These are phyloP conservation scores for Dendrostoma leiphaemia DNA, from an alignment of 2,329 filamentous ascomycete genomes.

Conservation along the genomic window DNA sequence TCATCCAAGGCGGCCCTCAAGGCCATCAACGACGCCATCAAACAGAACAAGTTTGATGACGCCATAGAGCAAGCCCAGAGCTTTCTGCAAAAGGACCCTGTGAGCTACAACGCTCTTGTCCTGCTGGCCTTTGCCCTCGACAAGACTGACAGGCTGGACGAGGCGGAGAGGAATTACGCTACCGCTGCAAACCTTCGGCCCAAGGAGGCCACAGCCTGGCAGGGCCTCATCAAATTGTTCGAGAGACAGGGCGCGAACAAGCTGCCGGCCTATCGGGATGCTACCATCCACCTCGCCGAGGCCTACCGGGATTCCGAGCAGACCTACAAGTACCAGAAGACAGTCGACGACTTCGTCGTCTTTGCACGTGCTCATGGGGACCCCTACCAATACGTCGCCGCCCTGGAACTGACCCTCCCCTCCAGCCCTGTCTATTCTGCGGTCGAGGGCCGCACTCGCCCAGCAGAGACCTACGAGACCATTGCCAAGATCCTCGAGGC, in stretches of 20 bases:
- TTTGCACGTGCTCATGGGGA: constrained; percentile 73
- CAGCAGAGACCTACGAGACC: constrained; percentile 75
- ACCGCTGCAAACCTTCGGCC: constrained; percentile 70
- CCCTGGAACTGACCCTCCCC: constrained; percentile 75
- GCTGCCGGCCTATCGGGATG: constrained; percentile 71
- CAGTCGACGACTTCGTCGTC: constrained; percentile 76
- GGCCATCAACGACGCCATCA: constrained; percentile 74
- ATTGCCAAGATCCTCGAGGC: constrained; percentile 81
- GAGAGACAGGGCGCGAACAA: constrained; percentile 71
- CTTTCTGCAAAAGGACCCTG: constrained; percentile 68
- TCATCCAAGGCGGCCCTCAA: constrained; percentile 73
- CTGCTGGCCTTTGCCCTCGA: constrained; percentile 85
- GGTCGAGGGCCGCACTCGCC: constrained; percentile 80
- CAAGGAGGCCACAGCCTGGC: constrained; percentile 81
- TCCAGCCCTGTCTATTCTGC: constrained; percentile 76
- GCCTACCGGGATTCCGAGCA: constrained; percentile 69
- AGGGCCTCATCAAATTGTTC: constrained; percentile 82
- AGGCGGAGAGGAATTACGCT: constrained; percentile 74
- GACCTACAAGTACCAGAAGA: constrained; percentile 61
- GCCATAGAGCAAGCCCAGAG: constrained; percentile 67
- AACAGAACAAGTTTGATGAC: constrained; percentile 75
- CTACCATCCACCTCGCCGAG: constrained; percentile 69
- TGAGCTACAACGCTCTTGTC: constrained; percentile 83
- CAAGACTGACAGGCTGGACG: constrained; percentile 67
- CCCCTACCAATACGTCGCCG: constrained; percentile 69